Evolutionary conservation across 2,329 filamentous ascomycete species (phyloP), one percentile per base, ranked within the genome.

Genomic region (Anthostomella pinea): DNA sequence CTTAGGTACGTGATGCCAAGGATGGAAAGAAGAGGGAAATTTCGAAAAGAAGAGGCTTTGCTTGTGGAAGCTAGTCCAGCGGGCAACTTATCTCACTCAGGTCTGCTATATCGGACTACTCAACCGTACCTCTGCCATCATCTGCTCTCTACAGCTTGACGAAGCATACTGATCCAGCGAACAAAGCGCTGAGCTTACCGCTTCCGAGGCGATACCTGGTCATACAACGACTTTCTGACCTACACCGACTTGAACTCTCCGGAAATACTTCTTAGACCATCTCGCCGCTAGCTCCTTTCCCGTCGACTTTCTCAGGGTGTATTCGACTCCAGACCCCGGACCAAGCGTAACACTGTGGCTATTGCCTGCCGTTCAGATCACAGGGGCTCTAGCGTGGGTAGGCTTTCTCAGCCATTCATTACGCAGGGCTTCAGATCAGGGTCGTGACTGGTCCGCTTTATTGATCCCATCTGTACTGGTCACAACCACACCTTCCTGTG

Each of bases 371-470:
- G 58, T 47, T 51, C 45, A 55, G 47, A 53, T 48, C 48, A 40
- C 48, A 28, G 33, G 41, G 33, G 41, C 48, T 56, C 54, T 62
- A 59, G 60, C 56, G 58, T 57, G 57, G 51, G 44, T 52, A 45
- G 49, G 49, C 49, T 35, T 45, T 45, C 43, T 46, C 49, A 53
- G 55, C 66, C 66, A 68, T 59, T 66, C 56, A 59, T 43, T 57
- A 56, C 47, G 45, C 55, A 56, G 57, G 57, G 53, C 56, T 55
- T 49, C 37, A 45, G 49, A 44, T 58, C 40, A 55, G 52, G 46
- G 51, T 54, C 43, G 51, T 67, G 57, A 67, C 59, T 68, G 65
- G 65, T 59, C 56, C 52, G 53, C 50, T 53, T 50, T 53, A 48
- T 56, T 60, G 57, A 57, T 55, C 56, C 49, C 49, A 60, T 58